Conservation (phyloP, 2,329 filamentous ascomycete genomes). For the Diplodia mutila region DNA sequence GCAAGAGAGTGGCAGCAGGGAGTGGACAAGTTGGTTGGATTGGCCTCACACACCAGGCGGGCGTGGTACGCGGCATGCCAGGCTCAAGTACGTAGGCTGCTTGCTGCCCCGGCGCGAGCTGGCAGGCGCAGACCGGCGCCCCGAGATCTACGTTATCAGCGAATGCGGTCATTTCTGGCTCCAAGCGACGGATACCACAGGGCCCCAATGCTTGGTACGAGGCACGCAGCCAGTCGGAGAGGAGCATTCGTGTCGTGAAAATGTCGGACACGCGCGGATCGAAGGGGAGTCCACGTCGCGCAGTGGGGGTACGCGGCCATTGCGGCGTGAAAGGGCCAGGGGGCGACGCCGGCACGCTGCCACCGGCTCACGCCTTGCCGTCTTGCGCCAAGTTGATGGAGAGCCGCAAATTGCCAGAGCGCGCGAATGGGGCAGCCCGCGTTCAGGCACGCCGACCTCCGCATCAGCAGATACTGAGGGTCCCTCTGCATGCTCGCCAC, state of each 20-base stretch:
- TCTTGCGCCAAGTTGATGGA: slow-evolving; percentile 11
- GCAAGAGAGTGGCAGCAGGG: slow-evolving; percentile 16
- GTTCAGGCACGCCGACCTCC: background rate
- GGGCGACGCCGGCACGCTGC: background rate
- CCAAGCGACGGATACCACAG: slow-evolving; percentile 21
- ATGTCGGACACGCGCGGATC: slow-evolving; percentile 21
- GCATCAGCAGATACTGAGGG: slow-evolving; percentile 21
- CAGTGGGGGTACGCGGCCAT: slow-evolving; percentile 20
- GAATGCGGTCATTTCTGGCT: slow-evolving; percentile 26
- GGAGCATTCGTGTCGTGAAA: slow-evolving; percentile 17
- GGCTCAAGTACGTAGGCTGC: slow-evolving; percentile 23
- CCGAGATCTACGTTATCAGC: slow-evolving; percentile 24
- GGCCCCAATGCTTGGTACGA: slow-evolving; percentile 23
- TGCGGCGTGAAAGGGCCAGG: background rate
- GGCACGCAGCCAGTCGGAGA: slow-evolving; percentile 6
- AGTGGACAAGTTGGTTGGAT: slow-evolving; percentile 5
- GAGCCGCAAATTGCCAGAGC: slow-evolving; percentile 18
- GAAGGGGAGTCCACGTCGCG: background rate
- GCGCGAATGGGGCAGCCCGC: background rate
- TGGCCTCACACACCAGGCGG: slow-evolving; percentile 14
- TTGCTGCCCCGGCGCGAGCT: slow-evolving; percentile 6
- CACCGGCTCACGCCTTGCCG: slow-evolving; percentile 18
- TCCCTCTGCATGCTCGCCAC: slow-evolving; percentile 1
- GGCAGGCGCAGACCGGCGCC: slow-evolving; percentile 8
- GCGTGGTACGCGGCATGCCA: slow-evolving; percentile 4